Base-by-base conservation (phyloP, 2,329 filamentous ascomycete species). In the Fragosphaeria purpurea region DNA sequence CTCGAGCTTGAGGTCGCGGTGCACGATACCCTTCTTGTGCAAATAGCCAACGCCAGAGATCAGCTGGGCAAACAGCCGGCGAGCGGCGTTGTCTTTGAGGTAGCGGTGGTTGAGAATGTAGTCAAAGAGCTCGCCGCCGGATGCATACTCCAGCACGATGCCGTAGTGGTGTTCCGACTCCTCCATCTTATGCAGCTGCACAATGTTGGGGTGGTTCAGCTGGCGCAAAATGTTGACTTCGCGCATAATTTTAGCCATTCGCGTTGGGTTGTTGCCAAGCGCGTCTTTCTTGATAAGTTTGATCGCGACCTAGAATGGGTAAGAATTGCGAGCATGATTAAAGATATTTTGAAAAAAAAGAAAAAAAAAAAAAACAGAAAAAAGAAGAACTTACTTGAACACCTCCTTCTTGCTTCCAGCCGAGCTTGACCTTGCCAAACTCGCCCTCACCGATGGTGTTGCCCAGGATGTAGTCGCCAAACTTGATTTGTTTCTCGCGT, bases 11-110 rank as follows among this genome's bases (percentile, higher is more conserved):
- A 98, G 70, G 70, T 98, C 93, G 61, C 93, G 84, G 66, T 98
- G 93, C 11, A 98, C 93, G 59, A 98, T 98, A 54, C 93, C 93
- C 70, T 95, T 97, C 69, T 95, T 96, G 71, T 98, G 93, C 52
- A 98, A 74, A 68, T 98, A 98, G 38, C 93, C 93, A 9, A 98
- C 93, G 41, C 93, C 93, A 6, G 91, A 97, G 10, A 98, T 85
- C 42, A 98, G 78, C 69, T 98, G 93, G 30, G 93, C 91, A 65
- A 98, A 98, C 34, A 98, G 72, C 49, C 90, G 82, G 51, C 93
- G 83, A 35, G 93, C 93, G 2, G 90, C 83, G 56, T 88, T 83
- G 65, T 98, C 93, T 65, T 97, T 97, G 33, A 98, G 75, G 65
- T 97, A 98, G 55, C 93, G 83, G 66, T 98, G 89, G 63, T 95